Conservation (phyloP, 495 filamentous ascomycete species). For the Staphylotrichum tortipilum region DNA sequence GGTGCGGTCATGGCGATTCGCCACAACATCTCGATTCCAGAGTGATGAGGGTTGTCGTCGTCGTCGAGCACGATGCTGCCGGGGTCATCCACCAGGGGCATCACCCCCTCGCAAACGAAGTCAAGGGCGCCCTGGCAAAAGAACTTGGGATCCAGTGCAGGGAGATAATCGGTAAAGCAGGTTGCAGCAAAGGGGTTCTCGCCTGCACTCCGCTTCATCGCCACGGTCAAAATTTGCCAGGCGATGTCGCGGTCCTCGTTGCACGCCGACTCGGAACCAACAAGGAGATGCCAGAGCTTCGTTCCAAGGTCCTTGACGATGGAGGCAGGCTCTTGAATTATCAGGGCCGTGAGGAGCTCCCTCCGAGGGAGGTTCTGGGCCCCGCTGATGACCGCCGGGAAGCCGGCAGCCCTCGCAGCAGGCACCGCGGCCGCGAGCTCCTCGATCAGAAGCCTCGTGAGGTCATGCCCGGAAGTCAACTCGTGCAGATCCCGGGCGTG, state of each 20-base stretch:
- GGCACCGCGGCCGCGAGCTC: conserved; percentile 39
- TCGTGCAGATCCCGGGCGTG: conserved; percentile 25
- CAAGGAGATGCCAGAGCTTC: conserved; percentile 58
- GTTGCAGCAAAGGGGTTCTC: conserved; percentile 57
- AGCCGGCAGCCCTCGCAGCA: conserved; percentile 25
- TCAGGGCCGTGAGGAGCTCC: conserved; percentile 49
- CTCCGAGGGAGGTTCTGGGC: conserved; percentile 42
- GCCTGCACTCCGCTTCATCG: conserved; percentile 35
- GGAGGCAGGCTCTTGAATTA: conserved; percentile 49
- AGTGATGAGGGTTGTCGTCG: conserved; percentile 30
- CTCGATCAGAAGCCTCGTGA: conserved; percentile 39
- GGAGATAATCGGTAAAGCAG: conserved; percentile 60
- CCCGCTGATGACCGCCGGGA: conserved; percentile 32
- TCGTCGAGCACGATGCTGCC: conserved; percentile 36
- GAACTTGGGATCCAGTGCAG: conserved; percentile 50
- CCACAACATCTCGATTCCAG: conserved; percentile 74
- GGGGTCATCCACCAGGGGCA: conserved; percentile 33
- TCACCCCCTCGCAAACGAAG: conserved; percentile 49
- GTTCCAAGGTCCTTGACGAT: conserved; percentile 53
- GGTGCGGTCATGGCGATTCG: conserved; percentile 66
- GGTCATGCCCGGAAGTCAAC: conserved; percentile 35
- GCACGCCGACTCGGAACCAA: conserved; percentile 49
- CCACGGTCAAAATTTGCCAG: conserved; percentile 57
- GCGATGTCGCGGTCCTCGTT: conserved; percentile 49
- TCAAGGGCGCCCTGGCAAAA: conserved; percentile 59